phyloP scores from a whole-genome alignment of 2,329 filamentous ascomycete species.

The Akanthomyces dipterigenus region DNA sequence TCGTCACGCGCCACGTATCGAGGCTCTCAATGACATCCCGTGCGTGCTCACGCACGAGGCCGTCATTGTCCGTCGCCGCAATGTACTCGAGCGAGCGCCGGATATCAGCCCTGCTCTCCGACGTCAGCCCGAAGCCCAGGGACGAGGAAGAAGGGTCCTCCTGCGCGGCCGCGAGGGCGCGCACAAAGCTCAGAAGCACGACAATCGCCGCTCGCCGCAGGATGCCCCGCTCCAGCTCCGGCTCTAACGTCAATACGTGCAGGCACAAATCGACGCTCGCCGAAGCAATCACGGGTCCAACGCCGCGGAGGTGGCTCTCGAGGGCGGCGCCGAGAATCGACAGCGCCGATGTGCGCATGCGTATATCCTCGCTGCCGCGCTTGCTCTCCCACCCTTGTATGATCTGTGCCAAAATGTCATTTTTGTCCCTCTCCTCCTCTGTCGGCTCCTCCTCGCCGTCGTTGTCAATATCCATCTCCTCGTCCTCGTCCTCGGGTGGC shows the following conservation, averaged over 20 bases:
- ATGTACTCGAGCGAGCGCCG: conserved; percentile 56
- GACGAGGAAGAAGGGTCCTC: conserved; percentile 48
- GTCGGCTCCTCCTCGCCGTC: conserved; percentile 41
- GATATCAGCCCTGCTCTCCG: conserved; percentile 54
- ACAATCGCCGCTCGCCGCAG: conserved; percentile 60
- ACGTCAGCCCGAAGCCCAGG: conserved; percentile 49
- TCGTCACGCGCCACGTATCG: conserved; percentile 52
- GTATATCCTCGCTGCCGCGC: conserved; percentile 59
- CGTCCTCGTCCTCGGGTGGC: conserved; percentile 32
- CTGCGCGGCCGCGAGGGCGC: conserved; percentile 48
- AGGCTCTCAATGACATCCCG: conserved; percentile 60
- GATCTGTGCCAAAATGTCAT: conserved; percentile 50
- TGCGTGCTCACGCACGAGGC: conserved; percentile 60
- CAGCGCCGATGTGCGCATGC: conserved; percentile 62
- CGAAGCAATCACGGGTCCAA: conserved; percentile 46
- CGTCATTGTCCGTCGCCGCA: conserved; percentile 59
- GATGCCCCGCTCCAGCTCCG: conserved; percentile 53
- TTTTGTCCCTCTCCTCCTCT: conserved; percentile 37
- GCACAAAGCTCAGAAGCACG: conserved; percentile 54
- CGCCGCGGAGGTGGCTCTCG: conserved; percentile 52
- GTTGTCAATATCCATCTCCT: conserved; percentile 35
- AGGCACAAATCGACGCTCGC: conserved; percentile 57
- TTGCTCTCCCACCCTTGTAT: conserved; percentile 62
- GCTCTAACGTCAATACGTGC: conserved; percentile 56
- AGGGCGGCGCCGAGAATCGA: conserved; percentile 56